Conservation (phyloP, 805 yeast species). For the Metschnikowia cubensis region DNA sequence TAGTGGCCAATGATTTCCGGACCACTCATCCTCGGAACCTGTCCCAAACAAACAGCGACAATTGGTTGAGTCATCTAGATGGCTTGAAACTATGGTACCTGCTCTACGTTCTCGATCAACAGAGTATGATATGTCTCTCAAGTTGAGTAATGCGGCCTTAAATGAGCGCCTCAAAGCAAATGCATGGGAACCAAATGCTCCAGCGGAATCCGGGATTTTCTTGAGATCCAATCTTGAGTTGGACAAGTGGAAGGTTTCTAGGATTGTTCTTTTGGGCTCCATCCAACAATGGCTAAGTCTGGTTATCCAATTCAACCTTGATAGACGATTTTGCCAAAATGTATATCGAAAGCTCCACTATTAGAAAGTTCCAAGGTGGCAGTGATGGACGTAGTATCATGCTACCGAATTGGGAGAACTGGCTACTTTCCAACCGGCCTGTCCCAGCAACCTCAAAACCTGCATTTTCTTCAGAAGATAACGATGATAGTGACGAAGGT, state of each 20-base stretch:
- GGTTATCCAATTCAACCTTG: conserved; percentile 69
- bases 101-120: conserved; percentile 61
- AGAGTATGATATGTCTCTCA: conserved; percentile 64
- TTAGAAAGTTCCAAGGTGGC: conserved; percentile 38
- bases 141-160: conserved; percentile 64
- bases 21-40: background rate
- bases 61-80: conserved; percentile 24
- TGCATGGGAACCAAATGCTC: conserved; percentile 59
- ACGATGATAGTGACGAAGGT: conserved; percentile 17
- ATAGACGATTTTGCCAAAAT: conserved; percentile 71
- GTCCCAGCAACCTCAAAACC: background rate
- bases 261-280: conserved; percentile 70
- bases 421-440: background rate
- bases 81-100: conserved; percentile 63
- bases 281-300: conserved; percentile 47
- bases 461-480: conserved; percentile 7
- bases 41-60: conserved; percentile 36
- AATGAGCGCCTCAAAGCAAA: conserved; percentile 52
- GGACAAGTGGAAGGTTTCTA: conserved; percentile 77
- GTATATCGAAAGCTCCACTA: conserved; percentile 59
- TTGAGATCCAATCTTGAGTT: conserved; percentile 62
- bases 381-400: conserved; percentile 21
- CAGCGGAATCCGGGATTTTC: conserved; percentile 62
- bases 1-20: conserved; percentile 51
- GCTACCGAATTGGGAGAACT: conserved; percentile 33